A percentile compares a stretch with the other conserved stretches of the same genome.
phyloP scores from a whole-genome alignment of 1,284 basidiomycete genomes.

The Tylopilus sp. region DNA sequence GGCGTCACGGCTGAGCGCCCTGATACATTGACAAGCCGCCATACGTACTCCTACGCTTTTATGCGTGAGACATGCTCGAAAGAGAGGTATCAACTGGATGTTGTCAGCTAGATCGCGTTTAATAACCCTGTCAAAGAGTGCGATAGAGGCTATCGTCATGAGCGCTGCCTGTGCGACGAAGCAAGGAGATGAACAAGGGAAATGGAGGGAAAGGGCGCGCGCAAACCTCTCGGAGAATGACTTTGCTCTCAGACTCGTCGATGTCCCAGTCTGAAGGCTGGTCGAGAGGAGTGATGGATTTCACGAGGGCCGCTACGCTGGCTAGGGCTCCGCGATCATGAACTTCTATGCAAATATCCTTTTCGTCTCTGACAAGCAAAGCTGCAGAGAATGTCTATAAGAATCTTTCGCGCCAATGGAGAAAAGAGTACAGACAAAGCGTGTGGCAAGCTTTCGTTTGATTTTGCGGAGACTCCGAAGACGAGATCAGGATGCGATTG shows the following conservation, averaged over 20 bases:
- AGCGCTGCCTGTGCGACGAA: slow-evolving; percentile 54
- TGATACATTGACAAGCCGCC: slow-evolving; percentile 77
- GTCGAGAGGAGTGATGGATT: slow-evolving; percentile 47
- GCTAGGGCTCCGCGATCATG: slow-evolving; percentile 57
- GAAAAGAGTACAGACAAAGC: slow-evolving; percentile 46
- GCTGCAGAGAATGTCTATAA: slow-evolving; percentile 40
- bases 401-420: neutral
- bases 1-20: slow-evolving; percentile 75
- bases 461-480: slow-evolving; percentile 39
- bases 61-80: slow-evolving; percentile 55
- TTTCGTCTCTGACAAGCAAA: slow-evolving; percentile 66
- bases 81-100: slow-evolving; percentile 46
- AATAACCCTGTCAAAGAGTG: slow-evolving; percentile 66
- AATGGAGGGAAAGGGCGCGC: neutral
- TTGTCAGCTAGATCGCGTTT: slow-evolving; percentile 61
- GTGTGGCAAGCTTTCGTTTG: slow-evolving; percentile 66
- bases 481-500: slow-evolving; percentile 49
- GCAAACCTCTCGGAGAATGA: slow-evolving; percentile 59
- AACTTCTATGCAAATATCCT: slow-evolving; percentile 57
- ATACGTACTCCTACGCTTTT: slow-evolving; percentile 72
- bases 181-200: slow-evolving; percentile 2
- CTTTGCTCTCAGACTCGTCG: slow-evolving; percentile 58
- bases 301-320: slow-evolving; percentile 47
- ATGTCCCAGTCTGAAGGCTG: slow-evolving; percentile 45
- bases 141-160: slow-evolving; percentile 63